phyloP scores from a whole-genome alignment of 306 rosid genomes.

The Quercus variabilis region DNA sequence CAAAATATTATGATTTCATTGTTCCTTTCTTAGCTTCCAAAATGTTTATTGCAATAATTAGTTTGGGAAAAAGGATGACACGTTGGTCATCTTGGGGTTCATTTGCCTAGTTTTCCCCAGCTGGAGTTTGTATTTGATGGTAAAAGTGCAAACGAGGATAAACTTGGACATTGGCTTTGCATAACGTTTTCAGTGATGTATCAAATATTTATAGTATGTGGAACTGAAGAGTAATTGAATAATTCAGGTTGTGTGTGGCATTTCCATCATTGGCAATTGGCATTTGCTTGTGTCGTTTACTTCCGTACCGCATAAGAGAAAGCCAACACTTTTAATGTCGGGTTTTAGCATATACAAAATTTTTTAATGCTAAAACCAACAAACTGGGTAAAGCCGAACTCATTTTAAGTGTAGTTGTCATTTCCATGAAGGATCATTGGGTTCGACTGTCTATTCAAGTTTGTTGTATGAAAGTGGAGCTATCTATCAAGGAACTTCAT shows the following conservation, averaged over 20 bases:
- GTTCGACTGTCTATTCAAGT: no score
- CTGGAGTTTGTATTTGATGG: not conserved
- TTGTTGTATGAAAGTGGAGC: not conserved
- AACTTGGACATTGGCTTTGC: not conserved
- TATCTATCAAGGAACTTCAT: not conserved
- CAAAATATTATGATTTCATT: not conserved
- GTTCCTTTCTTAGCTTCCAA: slow-evolving; percentile 18
- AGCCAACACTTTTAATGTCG: no score
- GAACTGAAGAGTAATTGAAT: not conserved
- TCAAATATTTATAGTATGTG: not conserved
- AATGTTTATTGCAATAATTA: slow-evolving; percentile 15
- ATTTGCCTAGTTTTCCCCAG: not conserved
- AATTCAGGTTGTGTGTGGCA: not conserved
- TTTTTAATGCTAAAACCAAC: not conserved
- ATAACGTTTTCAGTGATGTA: not conserved
- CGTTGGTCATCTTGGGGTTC: not conserved
- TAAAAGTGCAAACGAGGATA: not conserved
- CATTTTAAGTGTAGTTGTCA: not conserved
- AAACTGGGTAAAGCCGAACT: not conserved
- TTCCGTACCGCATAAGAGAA: no score
- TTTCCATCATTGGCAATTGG: no score
- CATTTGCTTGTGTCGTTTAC: no score
- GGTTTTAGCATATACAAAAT: not conserved
- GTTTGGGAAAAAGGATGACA: not conserved
- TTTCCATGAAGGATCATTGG: not conserved